These are phyloP conservation scores for Penicillium sp. DNA, from an alignment of 2,329 filamentous ascomycete genomes.

Conservation along the genomic window DNA sequence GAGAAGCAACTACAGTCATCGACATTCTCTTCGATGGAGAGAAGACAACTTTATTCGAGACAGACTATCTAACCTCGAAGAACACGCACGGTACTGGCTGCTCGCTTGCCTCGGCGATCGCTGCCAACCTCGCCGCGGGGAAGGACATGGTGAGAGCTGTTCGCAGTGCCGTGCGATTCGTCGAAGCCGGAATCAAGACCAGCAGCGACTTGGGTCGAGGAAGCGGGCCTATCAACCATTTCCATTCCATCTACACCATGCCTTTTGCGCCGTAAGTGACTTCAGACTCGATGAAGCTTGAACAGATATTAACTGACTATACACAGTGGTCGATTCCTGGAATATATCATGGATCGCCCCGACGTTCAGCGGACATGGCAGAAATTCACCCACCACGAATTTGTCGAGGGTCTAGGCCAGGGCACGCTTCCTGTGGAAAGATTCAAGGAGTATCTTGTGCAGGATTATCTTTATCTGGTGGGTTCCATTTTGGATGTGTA, in stretches of 20 bases:
- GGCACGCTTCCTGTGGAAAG: slow-evolving; percentile 69
- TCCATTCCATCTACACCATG: slow-evolving; percentile 57
- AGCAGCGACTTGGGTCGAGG: slow-evolving; percentile 55
- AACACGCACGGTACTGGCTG: slow-evolving; percentile 96
- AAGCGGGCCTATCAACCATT: slow-evolving; percentile 63
- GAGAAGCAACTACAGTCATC: slow-evolving; percentile 63
- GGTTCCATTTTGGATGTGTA: slow-evolving; percentile 18
- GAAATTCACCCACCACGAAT: slow-evolving; percentile 72
- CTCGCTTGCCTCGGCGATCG: slow-evolving; percentile 74
- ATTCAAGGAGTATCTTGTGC: slow-evolving; percentile 84
- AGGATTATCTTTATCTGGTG: slow-evolving; percentile 88
- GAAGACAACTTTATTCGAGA: slow-evolving; percentile 56
- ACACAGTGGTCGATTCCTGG: slow-evolving; percentile 67
- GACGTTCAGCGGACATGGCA: slow-evolving; percentile 74
- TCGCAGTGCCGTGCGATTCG: slow-evolving; percentile 54
- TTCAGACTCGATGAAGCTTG: neutral
- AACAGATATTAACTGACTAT: neutral
- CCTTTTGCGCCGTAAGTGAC: slow-evolving; percentile 54
- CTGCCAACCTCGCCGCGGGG: slow-evolving; percentile 56
- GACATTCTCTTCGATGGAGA: slow-evolving; percentile 69
- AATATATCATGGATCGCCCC: slow-evolving; percentile 71
- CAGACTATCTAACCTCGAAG: slow-evolving; percentile 64
- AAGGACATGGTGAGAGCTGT: slow-evolving; percentile 50
- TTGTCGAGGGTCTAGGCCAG: slow-evolving; percentile 70
- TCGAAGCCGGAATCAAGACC: slow-evolving; percentile 58